A percentile compares a stretch with the other conserved stretches of the same genome.
Evolutionary conservation across 768 basidiomycete species (phyloP).

Genomic region (Tephrocybe sp.): DNA sequence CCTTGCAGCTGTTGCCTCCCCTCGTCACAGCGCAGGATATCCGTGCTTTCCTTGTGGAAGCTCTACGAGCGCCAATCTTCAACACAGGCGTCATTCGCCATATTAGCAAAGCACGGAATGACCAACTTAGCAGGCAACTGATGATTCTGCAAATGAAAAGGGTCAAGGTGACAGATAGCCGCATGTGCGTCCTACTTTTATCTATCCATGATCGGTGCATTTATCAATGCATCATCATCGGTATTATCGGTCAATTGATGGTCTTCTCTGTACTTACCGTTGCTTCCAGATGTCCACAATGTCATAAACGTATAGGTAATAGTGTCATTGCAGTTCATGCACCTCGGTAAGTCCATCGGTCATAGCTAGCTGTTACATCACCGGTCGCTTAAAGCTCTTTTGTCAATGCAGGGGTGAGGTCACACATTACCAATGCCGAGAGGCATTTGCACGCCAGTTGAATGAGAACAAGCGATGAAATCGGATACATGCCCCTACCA

Average conservation of each 20-base stretch:
- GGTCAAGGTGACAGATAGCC: constrained; percentile 88
- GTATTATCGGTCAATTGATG: constrained; percentile 4
- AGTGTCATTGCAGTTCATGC: constrained; percentile 94
- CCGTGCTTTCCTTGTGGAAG: constrained; percentile 72
- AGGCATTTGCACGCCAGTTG: constrained; percentile 66
- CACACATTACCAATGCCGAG: constrained; percentile 95
- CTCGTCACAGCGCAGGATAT: constrained; percentile 85
- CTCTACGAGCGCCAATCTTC: constrained; percentile 64
- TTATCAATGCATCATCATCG: too few species aligned
- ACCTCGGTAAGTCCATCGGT: constrained; percentile 59
- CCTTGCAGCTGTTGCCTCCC: constrained; percentile 86
- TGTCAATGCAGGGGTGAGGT: constrained; percentile 80
- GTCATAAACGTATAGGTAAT: constrained; percentile 89
- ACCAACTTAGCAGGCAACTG: constrained; percentile 71
- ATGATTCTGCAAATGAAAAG: constrained; percentile 77
- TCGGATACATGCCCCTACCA: not conserved
- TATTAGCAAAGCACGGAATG: constrained; percentile 72
- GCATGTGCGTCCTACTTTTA: constrained; percentile 92
- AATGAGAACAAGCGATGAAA: constrained; percentile 35
- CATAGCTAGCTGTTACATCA: not conserved
- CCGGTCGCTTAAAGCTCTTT: not conserved
- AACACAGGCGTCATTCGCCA: constrained; percentile 70
- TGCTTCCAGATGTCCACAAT: constrained; percentile 81
- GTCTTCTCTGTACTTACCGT: constrained; percentile 3
- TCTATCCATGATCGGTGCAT: too few species aligned